Conservation (phyloP, 2,329 filamentous ascomycete genomes). For the Epichloe festucae region DNA sequence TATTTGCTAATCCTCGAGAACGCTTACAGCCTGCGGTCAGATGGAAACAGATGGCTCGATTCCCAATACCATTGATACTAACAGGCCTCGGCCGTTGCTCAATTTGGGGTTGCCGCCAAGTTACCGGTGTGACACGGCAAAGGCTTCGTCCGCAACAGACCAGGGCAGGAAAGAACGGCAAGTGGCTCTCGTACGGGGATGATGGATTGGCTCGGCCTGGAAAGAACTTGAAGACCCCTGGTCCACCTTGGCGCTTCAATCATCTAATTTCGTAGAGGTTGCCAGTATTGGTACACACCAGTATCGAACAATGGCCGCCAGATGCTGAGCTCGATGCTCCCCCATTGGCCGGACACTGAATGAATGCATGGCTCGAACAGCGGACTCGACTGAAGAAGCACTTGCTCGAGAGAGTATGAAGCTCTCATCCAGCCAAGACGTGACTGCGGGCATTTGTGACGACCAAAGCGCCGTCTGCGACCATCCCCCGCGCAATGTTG, state of each 20-base stretch:
- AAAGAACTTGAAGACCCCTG: conserved; percentile 17
- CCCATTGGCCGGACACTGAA: conserved; percentile 25
- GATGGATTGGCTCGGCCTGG: conserved; percentile 6
- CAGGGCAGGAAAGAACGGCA: background rate
- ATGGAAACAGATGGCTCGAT: background rate
- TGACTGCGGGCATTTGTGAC: background rate
- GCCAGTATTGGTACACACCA: background rate
- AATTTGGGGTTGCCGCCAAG: background rate
- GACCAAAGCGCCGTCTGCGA: background rate
- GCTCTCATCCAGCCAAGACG: background rate
- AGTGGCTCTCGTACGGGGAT: conserved; percentile 1
- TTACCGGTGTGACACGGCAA: background rate
- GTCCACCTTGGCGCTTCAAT: conserved; percentile 36
- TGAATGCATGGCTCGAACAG: conserved; percentile 1
- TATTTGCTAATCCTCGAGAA: background rate
- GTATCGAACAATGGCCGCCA: conserved; percentile 27
- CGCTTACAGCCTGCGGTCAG: too few species aligned
- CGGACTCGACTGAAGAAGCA: background rate
- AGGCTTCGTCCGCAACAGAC: background rate
- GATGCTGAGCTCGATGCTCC: conserved; percentile 18
- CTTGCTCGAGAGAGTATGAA: background rate
- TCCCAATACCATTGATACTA: background rate
- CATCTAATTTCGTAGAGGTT: conserved; percentile 30
- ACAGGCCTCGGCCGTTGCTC: background rate
- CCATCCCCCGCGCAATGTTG: background rate